Evolutionary conservation across 73 alveolate genomes (phyloP).

Genomic region (Paramecium octaurelia): DNA sequence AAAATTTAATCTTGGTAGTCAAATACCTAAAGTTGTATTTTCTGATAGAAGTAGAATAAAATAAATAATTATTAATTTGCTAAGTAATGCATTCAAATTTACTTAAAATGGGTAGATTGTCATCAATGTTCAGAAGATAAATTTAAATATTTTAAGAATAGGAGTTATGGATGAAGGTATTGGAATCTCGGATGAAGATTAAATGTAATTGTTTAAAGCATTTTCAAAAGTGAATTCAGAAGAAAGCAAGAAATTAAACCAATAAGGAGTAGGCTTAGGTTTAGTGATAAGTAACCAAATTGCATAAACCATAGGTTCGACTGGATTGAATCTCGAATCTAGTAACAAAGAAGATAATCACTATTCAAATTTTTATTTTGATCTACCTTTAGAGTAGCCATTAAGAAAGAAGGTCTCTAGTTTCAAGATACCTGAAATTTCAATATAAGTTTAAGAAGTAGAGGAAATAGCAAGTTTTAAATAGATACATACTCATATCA

Average conservation of each 20-base stretch:
- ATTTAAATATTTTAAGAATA: neutral
- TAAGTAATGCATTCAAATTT: slow-evolving; percentile 68
- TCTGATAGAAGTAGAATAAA: slow-evolving; percentile 64
- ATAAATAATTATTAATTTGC: slow-evolving; percentile 56
- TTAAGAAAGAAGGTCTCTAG: neutral
- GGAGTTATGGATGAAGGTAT: slow-evolving; percentile 66
- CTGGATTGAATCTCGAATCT: neutral
- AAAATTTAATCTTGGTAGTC: neutral
- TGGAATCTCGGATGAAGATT: slow-evolving; percentile 62
- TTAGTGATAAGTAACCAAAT: slow-evolving; percentile 64
- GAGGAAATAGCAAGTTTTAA: neutral
- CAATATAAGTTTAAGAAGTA: neutral
- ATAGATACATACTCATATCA: neutral
- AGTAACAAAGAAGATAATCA: neutral
- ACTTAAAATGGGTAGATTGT: slow-evolving; percentile 56
- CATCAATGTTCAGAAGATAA: neutral
- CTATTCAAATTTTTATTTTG: neutral
- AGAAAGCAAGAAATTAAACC: neutral
- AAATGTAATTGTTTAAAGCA: slow-evolving; percentile 47
- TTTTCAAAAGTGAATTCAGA: slow-evolving; percentile 62
- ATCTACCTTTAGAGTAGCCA: neutral
- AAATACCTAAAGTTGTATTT: neutral
- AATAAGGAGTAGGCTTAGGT: slow-evolving; percentile 70
- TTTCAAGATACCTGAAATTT: neutral
- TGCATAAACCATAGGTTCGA: neutral